A percentile compares a stretch with the other conserved stretches of the same genome.
Evolutionary conservation across 257 asterid species (phyloP).

Genomic region (Capsicum pubescens): DNA sequence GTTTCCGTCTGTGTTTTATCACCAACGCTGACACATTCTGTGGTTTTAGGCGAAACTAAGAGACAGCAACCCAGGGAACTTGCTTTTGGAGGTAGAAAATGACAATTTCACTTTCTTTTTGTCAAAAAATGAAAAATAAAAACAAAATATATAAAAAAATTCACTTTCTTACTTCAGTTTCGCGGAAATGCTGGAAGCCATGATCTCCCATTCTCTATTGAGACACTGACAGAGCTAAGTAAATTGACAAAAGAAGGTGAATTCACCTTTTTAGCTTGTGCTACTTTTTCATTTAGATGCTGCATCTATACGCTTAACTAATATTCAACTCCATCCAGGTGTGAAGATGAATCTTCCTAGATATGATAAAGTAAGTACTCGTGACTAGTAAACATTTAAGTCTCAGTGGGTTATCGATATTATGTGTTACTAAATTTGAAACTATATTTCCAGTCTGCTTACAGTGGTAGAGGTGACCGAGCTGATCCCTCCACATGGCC

Average conservation of each 20-base stretch:
- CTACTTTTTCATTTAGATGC: background rate
- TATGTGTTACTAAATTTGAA: constrained; percentile 37
- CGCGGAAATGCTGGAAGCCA: constrained; percentile 99
- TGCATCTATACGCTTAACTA: background rate
- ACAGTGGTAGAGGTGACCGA: constrained; percentile 92
- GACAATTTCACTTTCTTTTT: constrained; percentile 13
- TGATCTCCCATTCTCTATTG: constrained; percentile 82
- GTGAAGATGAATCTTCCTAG: constrained; percentile 88
- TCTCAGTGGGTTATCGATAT: constrained; percentile 35
- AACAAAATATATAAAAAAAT: background rate
- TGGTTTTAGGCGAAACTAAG: constrained; percentile 72
- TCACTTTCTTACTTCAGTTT: constrained; percentile 46
- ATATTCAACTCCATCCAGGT: constrained; percentile 52
- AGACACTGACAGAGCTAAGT: constrained; percentile 70
- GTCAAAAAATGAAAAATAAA: background rate
- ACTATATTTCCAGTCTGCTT: constrained; percentile 72
- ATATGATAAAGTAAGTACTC: constrained; percentile 74
- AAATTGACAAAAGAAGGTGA: constrained; percentile 84
- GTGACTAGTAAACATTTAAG: constrained; percentile 29
- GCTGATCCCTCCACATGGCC: constrained; percentile 96
- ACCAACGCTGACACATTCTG: constrained; percentile 25
- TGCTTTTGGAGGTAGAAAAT: constrained; percentile 79
- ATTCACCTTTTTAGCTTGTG: constrained; percentile 25
- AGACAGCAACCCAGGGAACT: constrained; percentile 79
- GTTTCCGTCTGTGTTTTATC: background rate